These are phyloP conservation scores for Flueggea neowawraea DNA, from an alignment of 441 rosid genomes.

Conservation along the genomic window DNA sequence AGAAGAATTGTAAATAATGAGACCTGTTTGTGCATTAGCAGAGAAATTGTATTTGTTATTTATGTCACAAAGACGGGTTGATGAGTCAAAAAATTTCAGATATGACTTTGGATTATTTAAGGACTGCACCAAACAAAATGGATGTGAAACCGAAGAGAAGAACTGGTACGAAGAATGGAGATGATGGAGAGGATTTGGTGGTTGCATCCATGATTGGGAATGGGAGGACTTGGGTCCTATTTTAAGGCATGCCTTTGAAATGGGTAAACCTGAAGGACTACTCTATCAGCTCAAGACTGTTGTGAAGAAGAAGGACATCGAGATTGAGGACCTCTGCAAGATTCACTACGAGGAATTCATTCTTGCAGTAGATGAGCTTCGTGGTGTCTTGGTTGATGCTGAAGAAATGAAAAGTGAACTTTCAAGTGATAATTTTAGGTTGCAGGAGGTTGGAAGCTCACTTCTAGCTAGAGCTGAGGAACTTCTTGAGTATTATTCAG, in stretches of 20 bases:
- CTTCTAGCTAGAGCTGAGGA: constrained; percentile 80
- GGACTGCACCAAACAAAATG: constrained; percentile 28
- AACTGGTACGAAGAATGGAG: constrained; percentile 73
- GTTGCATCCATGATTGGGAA: constrained; percentile 79
- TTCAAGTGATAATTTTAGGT: constrained; percentile 71
- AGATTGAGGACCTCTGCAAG: constrained; percentile 96
- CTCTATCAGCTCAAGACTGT: constrained; percentile 81
- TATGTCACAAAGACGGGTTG: too few relatives aligned
- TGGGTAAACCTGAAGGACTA: constrained; percentile 78
- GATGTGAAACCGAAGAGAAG: constrained; percentile 81
- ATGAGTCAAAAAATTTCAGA: too few relatives aligned
- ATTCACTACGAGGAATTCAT: constrained; percentile 95
- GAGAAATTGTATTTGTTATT: too few relatives aligned
- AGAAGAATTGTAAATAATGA: too few relatives aligned
- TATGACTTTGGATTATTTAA: too few relatives aligned
- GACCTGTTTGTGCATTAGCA: too few relatives aligned
- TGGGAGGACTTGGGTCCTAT: constrained; percentile 96
- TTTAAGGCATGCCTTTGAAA: constrained; percentile 86
- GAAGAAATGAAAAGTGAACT: constrained; percentile 95
- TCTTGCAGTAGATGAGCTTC: constrained; percentile 95
- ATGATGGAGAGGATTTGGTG: constrained; percentile 75
- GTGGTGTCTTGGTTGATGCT: constrained; percentile 95
- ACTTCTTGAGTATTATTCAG: constrained; percentile 76
- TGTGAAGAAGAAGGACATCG: constrained; percentile 82
- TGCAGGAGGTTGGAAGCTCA: constrained; percentile 90